These are phyloP conservation scores for Auricularia sp. DNA, from an alignment of 768 basidiomycete species.

Conservation along the genomic window DNA sequence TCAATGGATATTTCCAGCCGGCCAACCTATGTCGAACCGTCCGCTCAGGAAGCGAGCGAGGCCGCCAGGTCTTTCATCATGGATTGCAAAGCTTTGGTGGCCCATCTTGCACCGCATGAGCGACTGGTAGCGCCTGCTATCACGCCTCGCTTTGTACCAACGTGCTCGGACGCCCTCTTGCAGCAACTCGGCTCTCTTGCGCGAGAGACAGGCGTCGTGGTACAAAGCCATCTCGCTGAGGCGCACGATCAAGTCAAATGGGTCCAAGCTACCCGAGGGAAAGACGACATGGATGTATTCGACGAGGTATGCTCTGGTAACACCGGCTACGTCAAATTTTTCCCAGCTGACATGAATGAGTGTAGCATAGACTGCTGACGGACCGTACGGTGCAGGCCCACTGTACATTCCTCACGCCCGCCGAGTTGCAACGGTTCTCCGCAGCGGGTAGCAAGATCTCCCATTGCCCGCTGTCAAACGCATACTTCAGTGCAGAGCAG, in stretches of 20 bases:
- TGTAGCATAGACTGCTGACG: constrained; percentile 51
- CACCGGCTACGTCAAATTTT: constrained; percentile 1
- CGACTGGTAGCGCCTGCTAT: constrained; percentile 70
- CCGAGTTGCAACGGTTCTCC: constrained; percentile 43
- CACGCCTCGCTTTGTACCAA: constrained; percentile 85
- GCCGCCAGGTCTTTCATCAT: constrained; percentile 50
- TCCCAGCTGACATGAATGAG: background rate
- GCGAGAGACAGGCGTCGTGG: constrained; percentile 31
- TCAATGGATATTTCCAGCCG: constrained; percentile 79
- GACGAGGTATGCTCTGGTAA: constrained; percentile 36
- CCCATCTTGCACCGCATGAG: constrained; percentile 31
- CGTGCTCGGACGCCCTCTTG: constrained; percentile 68
- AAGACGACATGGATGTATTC: constrained; percentile 68
- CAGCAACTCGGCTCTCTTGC: constrained; percentile 51
- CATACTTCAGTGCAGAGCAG: constrained; percentile 69
- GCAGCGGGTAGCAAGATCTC: constrained; percentile 53
- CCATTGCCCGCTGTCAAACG: constrained; percentile 83
- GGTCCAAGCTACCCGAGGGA: constrained; percentile 50
- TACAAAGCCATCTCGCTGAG: constrained; percentile 83
- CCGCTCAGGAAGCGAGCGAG: constrained; percentile 35
- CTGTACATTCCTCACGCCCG: constrained; percentile 65
- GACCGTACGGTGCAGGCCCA: constrained; percentile 72
- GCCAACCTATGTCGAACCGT: constrained; percentile 56
- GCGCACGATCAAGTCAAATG: constrained; percentile 65
- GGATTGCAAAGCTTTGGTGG: constrained; percentile 33